Conservation (phyloP, 2,329 filamentous ascomycete species). For the Colletotrichum incanum region DNA sequence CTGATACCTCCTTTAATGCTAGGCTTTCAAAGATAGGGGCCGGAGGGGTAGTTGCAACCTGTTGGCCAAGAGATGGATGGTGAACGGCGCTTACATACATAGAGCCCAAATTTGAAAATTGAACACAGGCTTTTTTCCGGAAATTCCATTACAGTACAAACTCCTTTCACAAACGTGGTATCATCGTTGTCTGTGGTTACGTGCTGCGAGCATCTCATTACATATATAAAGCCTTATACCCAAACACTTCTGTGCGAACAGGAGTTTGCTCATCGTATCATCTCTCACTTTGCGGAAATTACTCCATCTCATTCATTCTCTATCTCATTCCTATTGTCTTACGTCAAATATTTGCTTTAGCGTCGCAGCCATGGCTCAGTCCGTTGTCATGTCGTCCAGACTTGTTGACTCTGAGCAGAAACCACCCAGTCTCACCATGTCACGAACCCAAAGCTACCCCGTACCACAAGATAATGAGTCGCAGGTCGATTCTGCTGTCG, state of each 20-base stretch:
- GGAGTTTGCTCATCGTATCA: background rate
- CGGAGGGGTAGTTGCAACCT: background rate
- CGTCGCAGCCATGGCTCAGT: background rate
- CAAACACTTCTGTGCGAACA: background rate
- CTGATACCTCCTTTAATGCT: background rate
- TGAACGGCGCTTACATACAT: background rate
- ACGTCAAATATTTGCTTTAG: rapidly evolving
- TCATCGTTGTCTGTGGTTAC: no score
- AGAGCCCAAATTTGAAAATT: background rate
- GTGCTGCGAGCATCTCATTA: background rate
- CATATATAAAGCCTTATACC: background rate
- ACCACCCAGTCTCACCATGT: background rate
- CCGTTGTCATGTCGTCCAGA: background rate
- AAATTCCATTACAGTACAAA: no score
- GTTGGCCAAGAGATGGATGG: background rate
- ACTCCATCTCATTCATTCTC: background rate
- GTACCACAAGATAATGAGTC: background rate
- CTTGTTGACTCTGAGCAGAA: background rate
- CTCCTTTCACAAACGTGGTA: no score
- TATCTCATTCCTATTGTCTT: no score
- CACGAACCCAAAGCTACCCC: background rate
- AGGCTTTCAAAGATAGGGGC: background rate
- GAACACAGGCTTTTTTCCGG: background rate
- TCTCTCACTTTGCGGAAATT: background rate
- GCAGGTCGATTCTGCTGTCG: slow-evolving; percentile 8